Base-by-base conservation (phyloP, 2,329 filamentous ascomycete genomes). In the Aureobasidium subglaciale region DNA sequence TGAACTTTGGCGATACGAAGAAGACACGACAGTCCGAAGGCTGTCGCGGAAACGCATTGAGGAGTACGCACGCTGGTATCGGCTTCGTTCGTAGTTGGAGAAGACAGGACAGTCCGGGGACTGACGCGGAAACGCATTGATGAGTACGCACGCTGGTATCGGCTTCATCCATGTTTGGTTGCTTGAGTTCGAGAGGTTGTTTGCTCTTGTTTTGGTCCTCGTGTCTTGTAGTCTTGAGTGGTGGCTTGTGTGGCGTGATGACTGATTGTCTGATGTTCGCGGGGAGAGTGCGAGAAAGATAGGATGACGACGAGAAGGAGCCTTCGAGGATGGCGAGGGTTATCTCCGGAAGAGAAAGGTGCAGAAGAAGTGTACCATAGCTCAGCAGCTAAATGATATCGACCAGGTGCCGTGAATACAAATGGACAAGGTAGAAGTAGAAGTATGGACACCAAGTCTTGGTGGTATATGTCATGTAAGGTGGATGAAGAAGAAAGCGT, bases 381-480 rank as follows among this genome's bases (percentile, higher is more conserved):
- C 29, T 30, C 29, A 30, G 29, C 8, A 30, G 29, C 8, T 30
- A 4, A 30, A 30, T 30, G 4, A n/a, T n/a, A 24, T n/a, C 22
- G 38, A 25, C 38, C 15, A 42, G 38, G 40, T 16, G 18, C 7
- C 18, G 16, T 45, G n/a, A 9, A 11, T 29, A 16, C 24, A 13
- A 18, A n/a, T 24, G 8, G 4, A 24, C 11, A 22, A 16, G 18
- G 11, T 30, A 30, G 11, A 9, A 18, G n/a, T n/a, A 6, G 41
- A 45, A 45, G 41, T 45, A 45, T 45, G 41, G 18, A 45, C n/a
- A 45, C 41, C 41, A 29, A 45, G 15, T 30, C 41, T 30, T 30
- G 25, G n/a, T 24, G 41, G n/a, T 30, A 7, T 30, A 11, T 30
- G 11, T 11, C 29, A 30, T 11, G 6, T 7, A 18, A 20, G n/a